phyloP scores from a whole-genome alignment of 1,139 yeast genomes.

The Zygosaccharomyces pseudobailii region DNA sequence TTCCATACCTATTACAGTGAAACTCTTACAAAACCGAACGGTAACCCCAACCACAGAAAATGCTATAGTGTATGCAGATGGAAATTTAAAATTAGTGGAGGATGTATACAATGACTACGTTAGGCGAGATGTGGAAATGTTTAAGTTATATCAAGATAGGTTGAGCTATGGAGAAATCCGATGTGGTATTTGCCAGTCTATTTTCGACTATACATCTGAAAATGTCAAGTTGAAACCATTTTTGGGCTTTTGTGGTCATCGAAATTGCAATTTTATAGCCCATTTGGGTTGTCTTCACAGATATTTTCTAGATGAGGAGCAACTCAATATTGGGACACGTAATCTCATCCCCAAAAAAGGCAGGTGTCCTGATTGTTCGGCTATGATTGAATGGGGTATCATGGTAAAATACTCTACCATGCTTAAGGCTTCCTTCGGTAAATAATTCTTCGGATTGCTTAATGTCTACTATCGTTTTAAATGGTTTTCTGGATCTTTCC shows the following conservation, averaged over 20 bases:
- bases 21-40: slow-evolving; percentile 12
- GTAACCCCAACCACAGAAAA: slow-evolving; percentile 12
- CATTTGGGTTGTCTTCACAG: slow-evolving; percentile 46
- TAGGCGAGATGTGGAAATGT: slow-evolving; percentile 13
- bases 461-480: too few relatives aligned
- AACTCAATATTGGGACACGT: slow-evolving; percentile 9
- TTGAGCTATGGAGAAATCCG: slow-evolving; percentile 25
- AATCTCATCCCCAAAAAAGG: slow-evolving; percentile 40
- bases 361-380: slow-evolving; percentile 40
- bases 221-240: slow-evolving; percentile 25
- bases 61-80: slow-evolving; percentile 20
- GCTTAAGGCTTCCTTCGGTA: slow-evolving; percentile 18
- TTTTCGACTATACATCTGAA: slow-evolving; percentile 37
- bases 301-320: slow-evolving; percentile 20
- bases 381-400: slow-evolving; percentile 40
- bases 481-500: too few relatives aligned
- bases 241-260: slow-evolving; percentile 39
- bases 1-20: background rate
- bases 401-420: slow-evolving; percentile 39
- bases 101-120: slow-evolving; percentile 20
- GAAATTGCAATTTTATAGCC: slow-evolving; percentile 35
- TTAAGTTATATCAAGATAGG: slow-evolving; percentile 24
- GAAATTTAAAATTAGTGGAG: slow-evolving; percentile 23
- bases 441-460: background rate
- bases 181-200: slow-evolving; percentile 35